These are phyloP conservation scores for Ganoderma multipileum DNA, from an alignment of 1,284 basidiomycete species.

Conservation along the genomic window DNA sequence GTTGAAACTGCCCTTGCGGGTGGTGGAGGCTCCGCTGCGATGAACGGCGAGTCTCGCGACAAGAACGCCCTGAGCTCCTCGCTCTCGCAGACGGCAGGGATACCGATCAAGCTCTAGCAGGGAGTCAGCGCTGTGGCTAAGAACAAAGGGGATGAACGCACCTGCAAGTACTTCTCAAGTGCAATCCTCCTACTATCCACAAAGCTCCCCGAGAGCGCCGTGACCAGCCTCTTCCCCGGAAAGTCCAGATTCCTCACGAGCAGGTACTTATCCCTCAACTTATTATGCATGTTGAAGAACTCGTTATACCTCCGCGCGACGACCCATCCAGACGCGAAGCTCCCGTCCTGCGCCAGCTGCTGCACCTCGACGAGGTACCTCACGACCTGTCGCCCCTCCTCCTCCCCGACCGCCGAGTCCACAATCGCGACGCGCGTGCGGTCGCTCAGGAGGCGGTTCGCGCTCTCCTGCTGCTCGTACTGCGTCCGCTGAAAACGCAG, in stretches of 20 bases:
- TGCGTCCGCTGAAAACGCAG: constrained; percentile 89
- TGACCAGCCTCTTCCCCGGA: constrained; percentile 90
- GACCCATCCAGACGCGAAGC: constrained; percentile 86
- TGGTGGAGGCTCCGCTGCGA: constrained; percentile 56
- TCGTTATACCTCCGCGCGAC: constrained; percentile 94
- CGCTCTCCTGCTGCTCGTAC: constrained; percentile 89
- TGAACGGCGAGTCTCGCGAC: constrained; percentile 84
- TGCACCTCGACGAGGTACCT: constrained; percentile 93
- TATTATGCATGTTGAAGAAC: constrained; percentile 89
- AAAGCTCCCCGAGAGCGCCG: constrained; percentile 81
- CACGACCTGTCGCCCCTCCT: constrained; percentile 88
- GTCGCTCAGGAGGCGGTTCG: constrained; percentile 82
- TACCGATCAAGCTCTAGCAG: constrained; percentile 72
- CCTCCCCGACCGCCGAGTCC: constrained; percentile 78
- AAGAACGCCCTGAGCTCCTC: constrained; percentile 87
- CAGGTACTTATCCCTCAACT: constrained; percentile 77
- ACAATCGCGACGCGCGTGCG: constrained; percentile 83
- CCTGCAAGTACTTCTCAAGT: constrained; percentile 91
- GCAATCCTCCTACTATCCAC: constrained; percentile 82
- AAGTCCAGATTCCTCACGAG: constrained; percentile 81
- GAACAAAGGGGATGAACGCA: constrained; percentile 40
- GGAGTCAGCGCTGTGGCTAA: constrained; percentile 5
- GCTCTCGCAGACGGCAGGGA: constrained; percentile 82
- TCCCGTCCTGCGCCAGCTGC: constrained; percentile 81
- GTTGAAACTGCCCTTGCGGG: constrained; percentile 40